phyloP scores from a whole-genome alignment of 805 yeast species.

The Starmerella riodocensis region DNA sequence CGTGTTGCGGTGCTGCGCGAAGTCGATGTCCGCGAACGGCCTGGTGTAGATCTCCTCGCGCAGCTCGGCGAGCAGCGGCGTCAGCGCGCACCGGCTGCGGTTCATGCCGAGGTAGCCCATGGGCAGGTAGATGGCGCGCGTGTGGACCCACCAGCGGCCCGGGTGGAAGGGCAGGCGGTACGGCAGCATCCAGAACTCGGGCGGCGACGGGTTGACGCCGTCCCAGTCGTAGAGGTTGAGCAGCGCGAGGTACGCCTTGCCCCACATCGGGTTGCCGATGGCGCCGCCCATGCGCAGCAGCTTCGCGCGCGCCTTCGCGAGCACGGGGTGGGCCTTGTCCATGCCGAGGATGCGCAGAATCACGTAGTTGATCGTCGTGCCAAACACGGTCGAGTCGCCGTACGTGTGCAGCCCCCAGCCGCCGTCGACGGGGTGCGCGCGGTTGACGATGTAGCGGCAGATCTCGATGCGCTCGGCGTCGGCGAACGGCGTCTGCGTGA shows the following conservation, averaged over 20 bases:
- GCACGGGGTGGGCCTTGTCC: conserved; percentile 57
- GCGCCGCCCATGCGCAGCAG: conserved; percentile 78
- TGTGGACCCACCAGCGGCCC: conserved; percentile 98
- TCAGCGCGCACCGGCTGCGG: conserved; percentile 42
- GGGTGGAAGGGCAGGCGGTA: conserved; percentile 77
- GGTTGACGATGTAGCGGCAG: conserved; percentile 74
- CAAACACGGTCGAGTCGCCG: conserved; percentile 91
- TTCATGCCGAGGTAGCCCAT: conserved; percentile 65
- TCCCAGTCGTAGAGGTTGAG: conserved; percentile 81
- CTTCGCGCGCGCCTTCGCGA: conserved; percentile 60
- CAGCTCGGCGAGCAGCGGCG: conserved; percentile 50
- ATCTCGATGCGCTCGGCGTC: conserved; percentile 54
- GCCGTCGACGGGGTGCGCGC: conserved; percentile 96
- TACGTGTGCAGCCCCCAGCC: conserved; percentile 96
- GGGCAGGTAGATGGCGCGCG: conserved; percentile 80
- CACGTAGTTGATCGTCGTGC: conserved; percentile 80
- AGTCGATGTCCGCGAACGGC: conserved; percentile 56
- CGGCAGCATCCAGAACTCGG: conserved; percentile 85
- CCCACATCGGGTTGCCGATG: conserved; percentile 89
- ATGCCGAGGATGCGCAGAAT: conserved; percentile 70
- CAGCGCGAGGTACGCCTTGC: conserved; percentile 78
- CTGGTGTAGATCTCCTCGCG: conserved; percentile 63
- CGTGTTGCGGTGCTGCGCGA: conserved; percentile 56
- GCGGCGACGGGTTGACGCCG: conserved; percentile 97
- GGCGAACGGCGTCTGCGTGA: conserved; percentile 54